A percentile compares a stretch with the other conserved stretches of the same genome.
Evolutionary conservation across 2,329 filamentous ascomycete genomes (phyloP).

Genomic region (Pyrenophora graminea): DNA sequence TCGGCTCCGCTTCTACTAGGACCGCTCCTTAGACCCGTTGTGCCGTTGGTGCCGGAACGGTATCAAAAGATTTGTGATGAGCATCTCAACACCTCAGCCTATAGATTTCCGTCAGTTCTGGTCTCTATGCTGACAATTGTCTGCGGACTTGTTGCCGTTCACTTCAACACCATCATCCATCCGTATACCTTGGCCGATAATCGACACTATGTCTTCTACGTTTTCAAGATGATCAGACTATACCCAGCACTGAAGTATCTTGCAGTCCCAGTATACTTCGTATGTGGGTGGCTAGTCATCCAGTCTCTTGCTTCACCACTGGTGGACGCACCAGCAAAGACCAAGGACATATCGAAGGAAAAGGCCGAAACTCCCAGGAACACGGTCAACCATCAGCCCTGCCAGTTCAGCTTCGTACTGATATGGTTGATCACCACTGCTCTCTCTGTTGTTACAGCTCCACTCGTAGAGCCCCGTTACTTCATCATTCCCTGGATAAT

Average conservation of each 20-base stretch:
- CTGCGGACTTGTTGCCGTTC: slow-evolving; percentile 59
- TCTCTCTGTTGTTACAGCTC: slow-evolving; percentile 82
- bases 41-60: slow-evolving; percentile 24
- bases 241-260: slow-evolving; percentile 67
- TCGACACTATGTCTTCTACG: slow-evolving; percentile 94
- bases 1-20: slow-evolving; percentile 76
- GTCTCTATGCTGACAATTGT: slow-evolving; percentile 40
- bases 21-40: slow-evolving; percentile 51
- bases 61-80: slow-evolving; percentile 13
- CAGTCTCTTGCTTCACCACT: slow-evolving; percentile 57
- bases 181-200: slow-evolving; percentile 97
- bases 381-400: slow-evolving; percentile 13
- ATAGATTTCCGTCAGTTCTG: slow-evolving; percentile 27
- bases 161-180: slow-evolving; percentile 89
- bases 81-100: slow-evolving; percentile 6
- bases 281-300: slow-evolving; percentile 71
- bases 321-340: slow-evolving; percentile 25
- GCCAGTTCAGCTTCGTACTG: slow-evolving; percentile 55
- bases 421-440: slow-evolving; percentile 71
- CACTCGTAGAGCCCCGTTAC: slow-evolving; percentile 92
- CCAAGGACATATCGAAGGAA: background rate
- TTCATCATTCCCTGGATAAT: slow-evolving; percentile 95
- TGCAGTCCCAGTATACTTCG: slow-evolving; percentile 71
- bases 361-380: slow-evolving; percentile 7
- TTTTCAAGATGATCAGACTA: slow-evolving; percentile 80